Conservation (phyloP, 1,139 yeast species). For the Zygoascus sp. region DNA sequence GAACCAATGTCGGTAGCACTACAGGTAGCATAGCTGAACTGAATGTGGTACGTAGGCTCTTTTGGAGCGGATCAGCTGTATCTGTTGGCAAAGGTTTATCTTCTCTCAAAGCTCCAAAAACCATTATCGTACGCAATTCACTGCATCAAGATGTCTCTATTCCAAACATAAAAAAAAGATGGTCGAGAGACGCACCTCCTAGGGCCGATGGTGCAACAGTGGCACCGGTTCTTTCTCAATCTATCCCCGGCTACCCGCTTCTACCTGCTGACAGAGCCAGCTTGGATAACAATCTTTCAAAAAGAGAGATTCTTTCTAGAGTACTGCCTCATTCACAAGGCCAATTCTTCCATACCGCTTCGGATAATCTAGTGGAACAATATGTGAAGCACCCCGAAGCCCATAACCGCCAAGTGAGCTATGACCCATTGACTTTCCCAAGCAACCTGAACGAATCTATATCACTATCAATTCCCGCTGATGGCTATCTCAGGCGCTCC, state of each 20-base stretch:
- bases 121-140: background rate
- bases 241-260: background rate
- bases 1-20: no score
- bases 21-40: constrained; percentile 18
- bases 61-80: constrained; percentile 25
- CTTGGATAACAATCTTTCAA: no score
- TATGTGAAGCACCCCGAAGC: background rate
- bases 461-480: background rate
- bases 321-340: background rate
- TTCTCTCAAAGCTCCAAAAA: background rate
- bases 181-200: no score
- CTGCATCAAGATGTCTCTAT: background rate
- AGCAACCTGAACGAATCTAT: background rate
- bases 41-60: constrained; percentile 21
- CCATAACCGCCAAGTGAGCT: background rate
- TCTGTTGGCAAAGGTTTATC: constrained; percentile 17
- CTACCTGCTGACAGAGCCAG: background rate
- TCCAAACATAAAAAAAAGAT: background rate
- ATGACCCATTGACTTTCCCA: background rate
- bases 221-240: no score
- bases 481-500: constrained; percentile 3
- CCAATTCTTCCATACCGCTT: background rate
- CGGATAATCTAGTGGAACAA: background rate
- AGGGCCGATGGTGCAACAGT: no score
- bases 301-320: background rate